Conservation (phyloP, 441 rosid genomes). For the Sinapis alba region DNA sequence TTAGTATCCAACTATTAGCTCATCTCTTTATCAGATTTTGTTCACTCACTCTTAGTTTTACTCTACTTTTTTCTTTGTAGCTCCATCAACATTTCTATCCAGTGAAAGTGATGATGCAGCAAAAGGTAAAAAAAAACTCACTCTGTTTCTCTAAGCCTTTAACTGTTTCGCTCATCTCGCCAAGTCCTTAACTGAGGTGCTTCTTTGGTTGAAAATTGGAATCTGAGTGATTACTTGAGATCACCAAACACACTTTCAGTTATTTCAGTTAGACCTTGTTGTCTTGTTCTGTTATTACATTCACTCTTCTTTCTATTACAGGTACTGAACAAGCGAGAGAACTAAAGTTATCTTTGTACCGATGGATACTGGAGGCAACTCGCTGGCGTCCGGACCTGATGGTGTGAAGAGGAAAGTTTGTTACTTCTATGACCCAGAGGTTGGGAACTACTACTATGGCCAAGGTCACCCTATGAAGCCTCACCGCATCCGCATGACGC, state of each 20-base stretch:
- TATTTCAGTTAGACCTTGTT: neutral
- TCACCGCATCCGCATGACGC: slow-evolving; percentile 57
- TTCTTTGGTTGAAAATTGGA: too few relatives aligned
- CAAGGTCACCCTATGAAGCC: slow-evolving; percentile 65
- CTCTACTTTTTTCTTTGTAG: slow-evolving; percentile 30
- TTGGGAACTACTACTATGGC: slow-evolving; percentile 61
- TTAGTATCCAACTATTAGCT: neutral
- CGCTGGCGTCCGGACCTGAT: slow-evolving; percentile 57
- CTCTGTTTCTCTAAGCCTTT: slow-evolving; percentile 17
- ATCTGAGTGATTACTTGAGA: neutral
- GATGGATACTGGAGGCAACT: slow-evolving; percentile 52
- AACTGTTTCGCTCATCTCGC: neutral
- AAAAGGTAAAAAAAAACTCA: neutral
- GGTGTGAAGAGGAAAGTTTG: slow-evolving; percentile 59
- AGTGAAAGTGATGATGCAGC: slow-evolving; percentile 1
- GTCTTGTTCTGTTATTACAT: neutral
- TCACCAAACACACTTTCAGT: neutral
- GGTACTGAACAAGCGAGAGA: neutral
- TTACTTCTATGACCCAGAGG: slow-evolving; percentile 60
- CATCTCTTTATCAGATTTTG: neutral
- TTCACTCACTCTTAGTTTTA: neutral
- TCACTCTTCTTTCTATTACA: neutral
- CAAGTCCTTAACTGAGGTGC: too few relatives aligned
- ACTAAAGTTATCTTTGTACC: neutral
- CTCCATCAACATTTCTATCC: neutral